phyloP scores from a whole-genome alignment of 371 early-diverging fungal species.

The Chytridium lagenaria region DNA sequence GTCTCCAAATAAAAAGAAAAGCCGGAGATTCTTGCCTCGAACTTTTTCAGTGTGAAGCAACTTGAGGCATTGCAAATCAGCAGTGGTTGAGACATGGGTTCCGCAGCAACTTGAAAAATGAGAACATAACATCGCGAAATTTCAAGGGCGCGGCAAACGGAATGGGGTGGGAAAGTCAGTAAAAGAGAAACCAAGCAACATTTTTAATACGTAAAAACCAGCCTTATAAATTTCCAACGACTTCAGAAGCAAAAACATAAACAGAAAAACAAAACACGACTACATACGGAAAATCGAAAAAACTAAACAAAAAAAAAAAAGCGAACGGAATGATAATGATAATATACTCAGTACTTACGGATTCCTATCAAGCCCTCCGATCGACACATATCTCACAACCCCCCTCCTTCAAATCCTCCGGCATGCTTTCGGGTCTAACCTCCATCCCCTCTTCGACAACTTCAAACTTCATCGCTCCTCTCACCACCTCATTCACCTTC shows the following conservation, averaged over 20 bases:
- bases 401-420: conserved; percentile 32
- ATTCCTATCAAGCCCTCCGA: conserved; percentile 31
- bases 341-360: too few species aligned
- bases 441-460: conserved; percentile 18
- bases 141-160: too few species aligned
- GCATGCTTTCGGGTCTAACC: conserved; percentile 28
- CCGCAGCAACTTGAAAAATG: conserved; percentile 72
- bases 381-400: conserved; percentile 29
- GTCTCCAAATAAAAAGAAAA: conserved; percentile 72
- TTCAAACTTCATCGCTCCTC: conserved; percentile 43
- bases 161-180: too few species aligned
- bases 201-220: too few species aligned
- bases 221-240: too few species aligned
- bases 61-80: conserved; percentile 70
- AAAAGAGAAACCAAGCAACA: too few species aligned
- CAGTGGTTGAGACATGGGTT: conserved; percentile 69
- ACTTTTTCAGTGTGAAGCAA: conserved; percentile 70
- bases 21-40: conserved; percentile 65
- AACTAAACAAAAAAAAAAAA: too few species aligned
- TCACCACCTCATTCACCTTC: too few species aligned
- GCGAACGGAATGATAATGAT: too few species aligned
- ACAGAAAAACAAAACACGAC: too few species aligned
- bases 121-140: conserved; percentile 55
- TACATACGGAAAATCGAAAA: too few species aligned
- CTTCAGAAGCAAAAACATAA: too few species aligned